phyloP scores from a whole-genome alignment of 1,284 basidiomycete species.

The Cutaneotrichosporon arboriforme region DNA sequence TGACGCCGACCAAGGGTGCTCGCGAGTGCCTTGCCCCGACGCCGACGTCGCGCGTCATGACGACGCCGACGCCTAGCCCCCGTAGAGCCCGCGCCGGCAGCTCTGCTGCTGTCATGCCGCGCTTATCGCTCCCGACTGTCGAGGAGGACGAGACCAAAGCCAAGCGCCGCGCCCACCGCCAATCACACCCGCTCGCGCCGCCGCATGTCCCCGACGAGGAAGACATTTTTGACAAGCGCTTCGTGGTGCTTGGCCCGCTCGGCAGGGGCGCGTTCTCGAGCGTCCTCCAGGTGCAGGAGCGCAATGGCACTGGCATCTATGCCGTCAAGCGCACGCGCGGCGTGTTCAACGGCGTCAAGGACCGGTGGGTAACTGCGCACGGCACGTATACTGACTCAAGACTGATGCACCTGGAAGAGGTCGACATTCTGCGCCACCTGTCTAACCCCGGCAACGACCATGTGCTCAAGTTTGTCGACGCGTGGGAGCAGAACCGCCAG shows the following conservation, averaged over 20 bases:
- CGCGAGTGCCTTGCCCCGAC: constrained; percentile 17
- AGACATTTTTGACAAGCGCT: constrained; percentile 51
- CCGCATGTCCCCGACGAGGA: constrained; percentile 24
- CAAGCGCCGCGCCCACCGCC: constrained; percentile 39
- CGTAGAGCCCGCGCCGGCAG: constrained; percentile 2
- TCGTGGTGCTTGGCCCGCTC: constrained; percentile 72
- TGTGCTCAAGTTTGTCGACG: constrained; percentile 85
- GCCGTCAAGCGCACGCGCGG: constrained; percentile 91
- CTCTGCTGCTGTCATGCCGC: constrained; percentile 24
- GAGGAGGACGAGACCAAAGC: constrained; percentile 27
- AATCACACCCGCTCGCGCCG: constrained; percentile 39
- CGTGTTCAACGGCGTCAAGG: constrained; percentile 81
- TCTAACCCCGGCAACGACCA: constrained; percentile 60
- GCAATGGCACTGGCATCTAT: constrained; percentile 59
- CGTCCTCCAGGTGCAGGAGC: constrained; percentile 80
- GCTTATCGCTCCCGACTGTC: constrained; percentile 44
- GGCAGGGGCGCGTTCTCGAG: constrained; percentile 93
- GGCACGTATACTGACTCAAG: constrained; percentile 32
- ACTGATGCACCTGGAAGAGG: constrained; percentile 86
- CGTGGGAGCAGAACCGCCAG: constrained; percentile 90
- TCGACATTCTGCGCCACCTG: constrained; percentile 82
- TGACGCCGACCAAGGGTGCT: constrained; percentile 44
- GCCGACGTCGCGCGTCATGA: constrained; percentile 8
- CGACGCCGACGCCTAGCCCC: constrained; percentile 28
- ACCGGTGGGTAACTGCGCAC: constrained; percentile 47